Percentiles rank a stretch among this genome's conserved stretches.
Evolutionary conservation across 2,329 filamentous ascomycete species (phyloP).

Genomic region (Emericellopsis cladophorae): DNA sequence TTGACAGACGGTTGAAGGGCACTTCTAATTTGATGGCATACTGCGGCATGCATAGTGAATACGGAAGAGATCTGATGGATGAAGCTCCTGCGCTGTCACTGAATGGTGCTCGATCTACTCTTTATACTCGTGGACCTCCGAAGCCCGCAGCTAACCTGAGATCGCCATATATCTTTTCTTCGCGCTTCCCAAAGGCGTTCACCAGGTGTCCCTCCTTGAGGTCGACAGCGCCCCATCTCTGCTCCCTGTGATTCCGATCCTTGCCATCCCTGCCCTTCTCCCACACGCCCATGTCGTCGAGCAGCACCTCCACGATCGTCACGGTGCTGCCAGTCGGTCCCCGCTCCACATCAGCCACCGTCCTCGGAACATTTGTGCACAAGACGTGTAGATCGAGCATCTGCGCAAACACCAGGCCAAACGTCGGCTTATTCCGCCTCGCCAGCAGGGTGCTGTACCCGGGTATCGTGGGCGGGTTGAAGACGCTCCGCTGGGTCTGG

Average conservation of each 20-base stretch:
- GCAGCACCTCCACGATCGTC: slow-evolving; percentile 37
- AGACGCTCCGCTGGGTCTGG: slow-evolving; percentile 36
- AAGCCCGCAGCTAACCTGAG: slow-evolving; percentile 18
- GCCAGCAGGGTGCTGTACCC: slow-evolving; percentile 8
- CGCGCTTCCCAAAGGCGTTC: slow-evolving; percentile 17
- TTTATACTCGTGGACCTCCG: slow-evolving; percentile 16
- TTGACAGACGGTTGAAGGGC: too few relatives aligned
- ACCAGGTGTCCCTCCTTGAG: slow-evolving; percentile 24
- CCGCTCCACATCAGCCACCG: slow-evolving; percentile 23
- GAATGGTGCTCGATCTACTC: too few relatives aligned
- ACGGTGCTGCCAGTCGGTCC: slow-evolving; percentile 10
- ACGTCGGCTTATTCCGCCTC: slow-evolving; percentile 31
- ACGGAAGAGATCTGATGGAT: too few relatives aligned
- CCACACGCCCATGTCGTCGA: slow-evolving; percentile 37
- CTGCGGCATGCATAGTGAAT: too few relatives aligned
- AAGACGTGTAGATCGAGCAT: slow-evolving; percentile 43
- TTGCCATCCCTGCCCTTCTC: slow-evolving; percentile 11
- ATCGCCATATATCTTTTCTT: slow-evolving; percentile 7
- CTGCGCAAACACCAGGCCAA: slow-evolving; percentile 41
- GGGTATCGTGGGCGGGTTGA: slow-evolving; percentile 19
- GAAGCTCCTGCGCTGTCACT: too few relatives aligned
- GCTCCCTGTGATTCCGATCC: slow-evolving; percentile 26
- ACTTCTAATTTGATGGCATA: too few relatives aligned
- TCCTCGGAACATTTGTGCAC: slow-evolving; percentile 28
- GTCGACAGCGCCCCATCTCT: slow-evolving; percentile 39